Percentiles rank a stretch among this genome's conserved stretches.
Evolutionary conservation across 495 filamentous ascomycete genomes (phyloP).

Genomic region (Margaritispora aquatica): DNA sequence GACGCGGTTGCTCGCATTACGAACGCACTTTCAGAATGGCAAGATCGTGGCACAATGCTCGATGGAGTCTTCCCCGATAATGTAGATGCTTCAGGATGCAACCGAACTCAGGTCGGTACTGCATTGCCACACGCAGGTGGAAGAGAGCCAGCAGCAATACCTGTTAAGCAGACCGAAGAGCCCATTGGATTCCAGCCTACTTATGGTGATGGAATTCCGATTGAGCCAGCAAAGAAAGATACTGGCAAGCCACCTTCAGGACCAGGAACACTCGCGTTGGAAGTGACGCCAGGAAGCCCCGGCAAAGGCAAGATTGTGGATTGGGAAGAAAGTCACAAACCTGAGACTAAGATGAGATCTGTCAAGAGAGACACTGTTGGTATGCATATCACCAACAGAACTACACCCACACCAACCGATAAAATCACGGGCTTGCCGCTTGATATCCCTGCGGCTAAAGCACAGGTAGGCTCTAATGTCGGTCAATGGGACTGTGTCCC

Average conservation of each 20-base stretch:
- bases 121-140: constrained; percentile 1
- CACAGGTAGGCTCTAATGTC: neutral
- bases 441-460: constrained; percentile 10
- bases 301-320: constrained; percentile 18
- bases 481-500: constrained; percentile 43
- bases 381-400: neutral
- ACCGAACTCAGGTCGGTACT: constrained; percentile 28
- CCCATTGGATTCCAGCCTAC: constrained; percentile 16
- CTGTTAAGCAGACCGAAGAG: constrained; percentile 6
- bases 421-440: constrained; percentile 10
- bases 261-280: constrained; percentile 9
- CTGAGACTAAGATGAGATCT: neutral
- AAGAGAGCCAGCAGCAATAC: constrained; percentile 5
- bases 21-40: constrained; percentile 73
- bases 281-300: constrained; percentile 17
- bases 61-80: constrained; percentile 79
- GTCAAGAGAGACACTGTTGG: constrained; percentile 7
- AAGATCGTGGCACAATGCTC: constrained; percentile 62
- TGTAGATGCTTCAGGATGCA: constrained; percentile 66
- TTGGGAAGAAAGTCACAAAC: constrained; percentile 13
- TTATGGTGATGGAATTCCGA: constrained; percentile 1
- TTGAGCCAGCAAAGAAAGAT: constrained; percentile 10
- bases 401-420: constrained; percentile 1
- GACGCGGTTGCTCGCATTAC: constrained; percentile 93
- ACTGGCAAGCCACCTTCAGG: constrained; percentile 2